Evolutionary conservation across 1,284 basidiomycete genomes (phyloP).

Genomic region (Cutaneotrichosporon mucoides): DNA sequence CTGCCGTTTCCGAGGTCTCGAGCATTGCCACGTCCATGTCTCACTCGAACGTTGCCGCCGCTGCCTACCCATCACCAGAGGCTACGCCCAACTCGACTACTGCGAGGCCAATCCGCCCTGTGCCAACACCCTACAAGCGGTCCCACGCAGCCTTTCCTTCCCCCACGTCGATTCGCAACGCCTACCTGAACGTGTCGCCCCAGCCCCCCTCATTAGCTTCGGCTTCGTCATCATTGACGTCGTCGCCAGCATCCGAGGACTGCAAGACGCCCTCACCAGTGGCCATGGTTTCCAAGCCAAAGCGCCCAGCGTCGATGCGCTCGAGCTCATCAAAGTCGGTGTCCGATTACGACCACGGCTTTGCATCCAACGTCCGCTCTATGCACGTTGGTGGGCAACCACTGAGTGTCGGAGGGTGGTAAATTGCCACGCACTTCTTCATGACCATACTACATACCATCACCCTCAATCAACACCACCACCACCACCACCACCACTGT

Average conservation of each 20-base stretch:
- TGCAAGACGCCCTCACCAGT: slow-evolving; percentile 48
- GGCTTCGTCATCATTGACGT: slow-evolving; percentile 40
- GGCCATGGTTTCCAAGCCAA: slow-evolving; percentile 22
- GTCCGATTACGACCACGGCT: slow-evolving; percentile 16
- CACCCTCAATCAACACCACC: too few species aligned
- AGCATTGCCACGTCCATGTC: slow-evolving; percentile 4
- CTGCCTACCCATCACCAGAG: slow-evolving; percentile 45
- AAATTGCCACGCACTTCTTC: background rate
- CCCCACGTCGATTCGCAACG: slow-evolving; percentile 12
- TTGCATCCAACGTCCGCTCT: slow-evolving; percentile 5
- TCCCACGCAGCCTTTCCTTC: slow-evolving; percentile 14
- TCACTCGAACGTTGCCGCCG: slow-evolving; percentile 3
- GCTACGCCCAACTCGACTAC: slow-evolving; percentile 37
- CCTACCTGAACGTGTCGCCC: slow-evolving; percentile 16
- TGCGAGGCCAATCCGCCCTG: slow-evolving; percentile 39
- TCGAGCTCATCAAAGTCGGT: slow-evolving; percentile 9
- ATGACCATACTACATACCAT: slow-evolving; percentile 4
- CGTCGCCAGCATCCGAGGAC: slow-evolving; percentile 45
- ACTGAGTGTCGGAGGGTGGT: slow-evolving; percentile 19
- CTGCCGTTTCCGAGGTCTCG: slow-evolving; percentile 17
- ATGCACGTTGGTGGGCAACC: slow-evolving; percentile 15
- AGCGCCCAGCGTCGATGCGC: slow-evolving; percentile 11
- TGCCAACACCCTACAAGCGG: slow-evolving; percentile 18
- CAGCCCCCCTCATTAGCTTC: slow-evolving; percentile 38
- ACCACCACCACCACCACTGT: slow-evolving; percentile 4